Evolutionary conservation across 371 early-diverging fungal species (phyloP), one percentile per base, ranked within the genome.

Genomic region (Amoeboaphelidium occidentale): DNA sequence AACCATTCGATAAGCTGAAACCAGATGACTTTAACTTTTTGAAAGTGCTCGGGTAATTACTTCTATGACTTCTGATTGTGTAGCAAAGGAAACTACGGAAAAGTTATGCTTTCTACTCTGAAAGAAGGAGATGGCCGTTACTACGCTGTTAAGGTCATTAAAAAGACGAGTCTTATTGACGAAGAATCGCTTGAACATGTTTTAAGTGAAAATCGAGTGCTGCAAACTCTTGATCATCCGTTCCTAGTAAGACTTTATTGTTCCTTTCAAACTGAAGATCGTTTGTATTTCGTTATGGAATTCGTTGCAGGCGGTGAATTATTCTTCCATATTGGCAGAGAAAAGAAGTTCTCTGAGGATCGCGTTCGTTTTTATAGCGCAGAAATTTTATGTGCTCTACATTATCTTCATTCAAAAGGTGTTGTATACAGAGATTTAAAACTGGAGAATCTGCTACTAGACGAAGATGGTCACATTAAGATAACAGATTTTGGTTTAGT

Each of bases 291-390:
- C n/a, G 53, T 63, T 23, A 54, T 67, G 58, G 65, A 67, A 42
- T 67, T 60, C 53, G 57, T 65, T 2, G 53, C 50, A 20, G 68
- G 68, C 22, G 68, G 68, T 25, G 68, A 68, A 55, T 48, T 68
- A 13, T 66, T 66, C 47, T 53, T 50, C 46, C 61, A 55, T 51
- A 52, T 68, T 27, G 54, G 13, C 2, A 43, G 49, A 2, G 27
- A 54, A 20, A 26, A 42, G 13, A 23, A 32, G 28, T 57, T 62
- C n/a, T 3, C 45, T 2, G 47, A 46, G 25, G 25, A 43, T 1
- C 28, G 55, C n/a, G 48, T 61, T 2, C 45, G 51, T 48, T 43
- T 56, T 28, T 58, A 59, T 53, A 54, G 60, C 1, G 50, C 53
- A 4, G 60, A 63, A 46, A 27, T 65, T 4, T 4, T 62, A 6